phyloP scores from a whole-genome alignment of 768 basidiomycete genomes.

The Tricholoma furcatifolium region DNA sequence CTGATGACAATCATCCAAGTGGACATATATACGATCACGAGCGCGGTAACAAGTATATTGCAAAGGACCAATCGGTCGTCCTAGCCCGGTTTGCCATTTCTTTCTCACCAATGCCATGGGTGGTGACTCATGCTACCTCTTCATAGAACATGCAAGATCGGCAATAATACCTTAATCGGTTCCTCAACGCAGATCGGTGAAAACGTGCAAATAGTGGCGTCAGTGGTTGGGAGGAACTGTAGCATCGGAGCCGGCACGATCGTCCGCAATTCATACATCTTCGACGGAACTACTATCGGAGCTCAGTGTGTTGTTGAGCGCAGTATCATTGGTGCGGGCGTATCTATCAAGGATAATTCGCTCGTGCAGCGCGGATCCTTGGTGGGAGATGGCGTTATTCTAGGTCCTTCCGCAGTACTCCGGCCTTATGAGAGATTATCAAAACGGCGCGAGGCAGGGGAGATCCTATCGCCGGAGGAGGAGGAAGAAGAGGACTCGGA shows the following conservation, averaged over 20 bases:
- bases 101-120: neutral
- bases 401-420: conserved; percentile 73
- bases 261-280: conserved; percentile 79
- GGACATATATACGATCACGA: conserved; percentile 83
- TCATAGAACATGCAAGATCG: conserved; percentile 77
- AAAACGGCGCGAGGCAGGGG: conserved; percentile 38
- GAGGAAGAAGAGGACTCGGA: conserved; percentile 55
- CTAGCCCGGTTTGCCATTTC: conserved; percentile 69
- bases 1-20: conserved; percentile 89
- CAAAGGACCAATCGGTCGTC: conserved; percentile 71
- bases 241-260: conserved; percentile 67
- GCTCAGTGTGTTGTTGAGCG: conserved; percentile 68
- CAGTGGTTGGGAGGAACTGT: conserved; percentile 79
- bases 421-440: conserved; percentile 74
- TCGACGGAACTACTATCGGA: conserved; percentile 73
- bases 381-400: conserved; percentile 75
- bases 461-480: conserved; percentile 30
- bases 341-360: conserved; percentile 66
- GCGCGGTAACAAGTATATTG: conserved; percentile 86
- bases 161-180: conserved; percentile 85
- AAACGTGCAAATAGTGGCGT: conserved; percentile 62
- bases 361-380: conserved; percentile 74
- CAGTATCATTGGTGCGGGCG: conserved; percentile 80
- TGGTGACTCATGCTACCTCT: neutral
- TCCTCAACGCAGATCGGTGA: conserved; percentile 66